A percentile compares a stretch with the other conserved stretches of the same genome.
Evolutionary conservation across 163 green algal genomes (phyloP).

Genomic region (Chloromonas sp.): DNA sequence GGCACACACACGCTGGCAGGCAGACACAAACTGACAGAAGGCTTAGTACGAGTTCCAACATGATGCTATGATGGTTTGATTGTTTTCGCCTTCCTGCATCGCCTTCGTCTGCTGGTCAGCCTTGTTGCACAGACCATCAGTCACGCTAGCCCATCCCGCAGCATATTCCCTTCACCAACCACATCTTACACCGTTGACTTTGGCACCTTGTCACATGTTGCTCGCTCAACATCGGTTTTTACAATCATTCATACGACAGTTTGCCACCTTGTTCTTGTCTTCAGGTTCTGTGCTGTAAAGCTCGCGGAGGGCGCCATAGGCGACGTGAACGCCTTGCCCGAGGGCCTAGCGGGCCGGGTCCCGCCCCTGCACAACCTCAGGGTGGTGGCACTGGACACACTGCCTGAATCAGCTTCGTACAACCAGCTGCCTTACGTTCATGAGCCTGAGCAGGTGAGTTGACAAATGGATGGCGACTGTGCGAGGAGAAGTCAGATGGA

Average conservation of each 20-base stretch:
- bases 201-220: too few species aligned
- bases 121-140: too few species aligned
- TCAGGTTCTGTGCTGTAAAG: slow-evolving; percentile 84
- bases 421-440: background rate
- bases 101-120: too few species aligned
- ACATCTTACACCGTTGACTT: too few species aligned
- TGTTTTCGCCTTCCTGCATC: background rate
- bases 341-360: slow-evolving; percentile 12
- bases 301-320: slow-evolving; percentile 83
- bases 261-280: background rate
- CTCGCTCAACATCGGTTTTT: too few species aligned
- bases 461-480: too few species aligned
- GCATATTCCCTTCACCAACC: too few species aligned
- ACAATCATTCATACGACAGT: background rate
- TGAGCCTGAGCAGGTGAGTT: background rate
- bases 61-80: background rate
- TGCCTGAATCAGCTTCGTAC: background rate
- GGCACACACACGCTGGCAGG: background rate
- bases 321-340: slow-evolving; percentile 36
- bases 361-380: slow-evolving; percentile 19
- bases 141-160: too few species aligned
- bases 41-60: background rate
- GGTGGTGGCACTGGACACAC: slow-evolving; percentile 29
- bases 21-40: background rate
- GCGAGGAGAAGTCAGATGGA: too few species aligned